A percentile compares a stretch with the other conserved stretches of the same genome.
Evolutionary conservation across 768 basidiomycete genomes (phyloP).

Genomic region (Stropharia rugosoannulata): DNA sequence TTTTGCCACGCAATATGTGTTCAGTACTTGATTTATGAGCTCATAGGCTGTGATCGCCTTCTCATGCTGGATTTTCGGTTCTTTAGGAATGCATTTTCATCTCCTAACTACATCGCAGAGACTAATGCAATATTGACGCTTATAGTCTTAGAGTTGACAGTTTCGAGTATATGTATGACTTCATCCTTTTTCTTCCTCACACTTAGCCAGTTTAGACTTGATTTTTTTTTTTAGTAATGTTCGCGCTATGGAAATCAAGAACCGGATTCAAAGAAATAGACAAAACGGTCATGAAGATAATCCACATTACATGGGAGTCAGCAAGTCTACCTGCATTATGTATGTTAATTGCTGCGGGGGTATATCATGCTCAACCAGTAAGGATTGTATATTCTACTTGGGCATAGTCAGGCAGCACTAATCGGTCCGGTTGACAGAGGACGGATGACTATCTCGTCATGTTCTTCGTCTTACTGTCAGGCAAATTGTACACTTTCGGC

Average conservation of each 20-base stretch:
- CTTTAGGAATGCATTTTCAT: constrained; percentile 28
- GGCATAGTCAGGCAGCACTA: neutral
- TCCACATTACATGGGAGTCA: constrained; percentile 38
- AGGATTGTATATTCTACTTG: neutral
- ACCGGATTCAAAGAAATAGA: constrained; percentile 36
- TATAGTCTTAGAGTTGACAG: neutral
- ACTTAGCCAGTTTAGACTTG: neutral
- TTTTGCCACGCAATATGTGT: neutral
- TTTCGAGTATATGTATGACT: constrained; percentile 1
- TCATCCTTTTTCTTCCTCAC: neutral
- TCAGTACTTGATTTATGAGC: neutral
- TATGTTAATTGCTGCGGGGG: constrained; percentile 32
- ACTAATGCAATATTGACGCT: neutral
- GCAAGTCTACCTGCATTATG: constrained; percentile 32
- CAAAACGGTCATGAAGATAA: constrained; percentile 36
- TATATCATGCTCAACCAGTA: constrained; percentile 36
- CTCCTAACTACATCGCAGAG: too few species aligned
- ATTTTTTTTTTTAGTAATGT: constrained; percentile 29
- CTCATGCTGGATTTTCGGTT: constrained; percentile 45
- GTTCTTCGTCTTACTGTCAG: constrained; percentile 48
- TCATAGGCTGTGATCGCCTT: constrained; percentile 39
- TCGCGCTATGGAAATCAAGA: constrained; percentile 39
- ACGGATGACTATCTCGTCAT: constrained; percentile 39
- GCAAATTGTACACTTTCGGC: constrained; percentile 47
- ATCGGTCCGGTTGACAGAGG: constrained; percentile 17